Evolutionary conservation across 805 yeast species (phyloP), one percentile per base, ranked within the genome.

Genomic region (Cyberlindnera veronae): DNA sequence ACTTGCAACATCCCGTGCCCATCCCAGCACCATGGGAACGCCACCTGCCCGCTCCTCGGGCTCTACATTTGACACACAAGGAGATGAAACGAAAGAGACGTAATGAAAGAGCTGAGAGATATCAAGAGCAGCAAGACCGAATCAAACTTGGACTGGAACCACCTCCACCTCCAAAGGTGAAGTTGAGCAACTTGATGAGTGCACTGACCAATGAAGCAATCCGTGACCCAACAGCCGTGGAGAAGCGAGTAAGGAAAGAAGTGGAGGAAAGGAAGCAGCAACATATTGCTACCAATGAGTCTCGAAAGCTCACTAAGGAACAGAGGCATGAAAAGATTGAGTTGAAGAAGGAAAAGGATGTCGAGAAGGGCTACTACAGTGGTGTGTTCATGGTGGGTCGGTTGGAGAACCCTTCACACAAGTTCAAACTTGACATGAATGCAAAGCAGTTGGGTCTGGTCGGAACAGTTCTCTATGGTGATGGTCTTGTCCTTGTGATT

Each of bases 131-230:
- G 42, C 95, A 87, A 56, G 91, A 87, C 50, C 68, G 84, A 33
- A 81, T 90, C 18, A 74, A 80, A 42, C 65, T 86, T 5, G 99
- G 99, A 0, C 63, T 90, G 15, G 86, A 83, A 34, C 84, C 95
- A 0, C 83, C 95, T 5, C 96, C 96, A 0, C 83, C 83, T 6
- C 95, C 96, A 3, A 93, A 91, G 60, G 84, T 93, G 19, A 86
- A 84, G 53, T 67, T 88, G 32, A 77, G 83, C 31, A 93, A 91
- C 57, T 71, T 93, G 61, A 86, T 88, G 89, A 83, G 74, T 51
- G 95, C 88, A 0, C 66, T 84, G 35, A 86, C 97, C 3, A 79
- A 85, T 51, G 95, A 86, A 42, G 87, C 93, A 6, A 83, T 90
- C 34, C 70, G 75, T 44, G 95, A 93, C 57, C 98, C 99, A 1